Evolutionary conservation across 768 basidiomycete species (phyloP).

Genomic region (Tricholoma terreum): DNA sequence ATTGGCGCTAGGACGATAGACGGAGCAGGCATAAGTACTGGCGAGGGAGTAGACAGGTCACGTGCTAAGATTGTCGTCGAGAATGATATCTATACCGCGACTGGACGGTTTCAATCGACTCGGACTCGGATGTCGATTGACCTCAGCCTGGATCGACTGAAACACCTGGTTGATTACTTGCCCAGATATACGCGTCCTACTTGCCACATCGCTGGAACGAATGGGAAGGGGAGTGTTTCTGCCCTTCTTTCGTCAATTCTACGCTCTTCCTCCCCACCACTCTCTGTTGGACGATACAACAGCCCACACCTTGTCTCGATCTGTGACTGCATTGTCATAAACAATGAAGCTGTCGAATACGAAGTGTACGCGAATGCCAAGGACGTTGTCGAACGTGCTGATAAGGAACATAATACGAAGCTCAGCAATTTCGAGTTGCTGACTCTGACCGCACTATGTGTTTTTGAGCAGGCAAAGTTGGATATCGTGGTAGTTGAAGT

Average conservation of each 20-base stretch:
- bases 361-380: constrained; percentile 47
- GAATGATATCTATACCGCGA: too few species aligned
- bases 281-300: constrained; percentile 82
- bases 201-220: constrained; percentile 91
- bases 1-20: background rate
- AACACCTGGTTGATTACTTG: constrained; percentile 48
- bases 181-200: constrained; percentile 74
- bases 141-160: constrained; percentile 60
- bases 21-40: too few species aligned
- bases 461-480: constrained; percentile 68
- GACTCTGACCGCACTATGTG: constrained; percentile 72
- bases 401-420: constrained; percentile 39
- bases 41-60: too few species aligned
- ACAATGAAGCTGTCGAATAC: constrained; percentile 49
- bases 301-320: constrained; percentile 85
- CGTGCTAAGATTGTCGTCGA: too few species aligned
- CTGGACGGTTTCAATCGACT: too few species aligned
- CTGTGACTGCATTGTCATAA: constrained; percentile 73
- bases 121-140: constrained; percentile 76
- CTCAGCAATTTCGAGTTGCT: constrained; percentile 83
- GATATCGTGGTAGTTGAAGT: constrained; percentile 90
- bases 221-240: constrained; percentile 95
- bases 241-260: constrained; percentile 80
- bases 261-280: constrained; percentile 44
- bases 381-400: constrained; percentile 44